Conservation (phyloP, 805 yeast genomes). For the Yarrowia sp. region DNA sequence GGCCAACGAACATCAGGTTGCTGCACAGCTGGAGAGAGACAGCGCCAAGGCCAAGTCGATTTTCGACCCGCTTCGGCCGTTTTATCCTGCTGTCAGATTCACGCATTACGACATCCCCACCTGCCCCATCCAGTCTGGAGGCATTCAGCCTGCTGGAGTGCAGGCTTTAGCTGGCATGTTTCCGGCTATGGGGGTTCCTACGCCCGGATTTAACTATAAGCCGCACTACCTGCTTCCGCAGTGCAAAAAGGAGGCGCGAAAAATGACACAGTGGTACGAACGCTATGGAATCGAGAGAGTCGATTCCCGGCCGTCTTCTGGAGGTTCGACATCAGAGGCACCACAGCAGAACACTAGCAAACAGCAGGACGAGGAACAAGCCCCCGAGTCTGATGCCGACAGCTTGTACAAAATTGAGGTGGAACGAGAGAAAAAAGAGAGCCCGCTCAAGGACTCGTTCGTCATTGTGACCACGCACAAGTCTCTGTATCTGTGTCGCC, state of each 20-base stretch:
- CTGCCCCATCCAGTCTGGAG: slow-evolving; percentile 20
- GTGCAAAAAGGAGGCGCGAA: slow-evolving; percentile 27
- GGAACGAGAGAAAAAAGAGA: slow-evolving; percentile 29
- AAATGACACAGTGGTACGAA: slow-evolving; percentile 24
- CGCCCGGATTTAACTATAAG: background rate
- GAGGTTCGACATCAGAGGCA: too few species aligned
- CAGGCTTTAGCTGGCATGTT: slow-evolving; percentile 6
- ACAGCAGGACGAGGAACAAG: background rate
- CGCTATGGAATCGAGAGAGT: background rate
- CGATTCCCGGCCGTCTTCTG: background rate
- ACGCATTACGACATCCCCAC: slow-evolving; percentile 31
- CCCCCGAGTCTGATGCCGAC: too few species aligned
- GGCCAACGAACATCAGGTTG: slow-evolving; percentile 9
- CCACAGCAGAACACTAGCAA: background rate
- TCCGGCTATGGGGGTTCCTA: background rate
- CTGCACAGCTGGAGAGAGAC: background rate
- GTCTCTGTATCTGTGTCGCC: slow-evolving; percentile 47
- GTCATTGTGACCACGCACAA: slow-evolving; percentile 48
- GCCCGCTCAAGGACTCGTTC: slow-evolving; percentile 38
- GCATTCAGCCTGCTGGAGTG: slow-evolving; percentile 26
- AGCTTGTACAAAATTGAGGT: background rate
- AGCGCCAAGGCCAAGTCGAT: background rate
- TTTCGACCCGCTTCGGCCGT: background rate
- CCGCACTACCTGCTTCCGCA: slow-evolving; percentile 28
- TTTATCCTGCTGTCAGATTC: slow-evolving; percentile 31